Base-by-base conservation (phyloP, 805 yeast genomes). In the Yueomyces sinensis region DNA sequence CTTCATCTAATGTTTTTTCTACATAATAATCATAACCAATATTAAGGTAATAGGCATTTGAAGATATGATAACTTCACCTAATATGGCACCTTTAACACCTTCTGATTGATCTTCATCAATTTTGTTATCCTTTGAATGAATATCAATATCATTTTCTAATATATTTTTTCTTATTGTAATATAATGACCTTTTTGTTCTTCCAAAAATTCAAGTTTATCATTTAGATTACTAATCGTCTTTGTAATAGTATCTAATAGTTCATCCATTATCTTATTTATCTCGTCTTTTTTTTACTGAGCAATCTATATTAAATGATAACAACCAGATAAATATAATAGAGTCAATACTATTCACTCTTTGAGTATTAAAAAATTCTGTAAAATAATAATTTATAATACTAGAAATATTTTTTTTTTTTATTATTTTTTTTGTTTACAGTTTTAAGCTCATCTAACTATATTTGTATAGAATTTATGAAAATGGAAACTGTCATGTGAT, bases 11-110 rank as follows among this genome's bases (percentile, higher is more conserved):
- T 2, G 39, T 35, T 30, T 50, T 54, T 32, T 54, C 54, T 13
- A 56, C 43, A 37, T 43, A 57, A 31, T 52, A 54, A 19, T 57
- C 62, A 30, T 51, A 49, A 4, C 62, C 62, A 9, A 57, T 35
- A 37, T 46, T 50, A 31, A 47, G 32, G 27, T 41, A 56, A 3
- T 49, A 38, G 24, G 47, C 48, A 2, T 43, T 38, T 5, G 45
- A 32, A 4, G 54, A 42, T 2, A 55, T 43, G 13, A 54, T 41
- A 9, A 56, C 43, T 29, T 57, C 61, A 11, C 59, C 60, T 22
- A 50, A 41, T 5, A 54, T 43, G 27, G 41, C 24, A 4, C 58
- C 59, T 13, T 38, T 44, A 3, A 34, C 37, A 17, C 40, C 36
- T 4, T 37, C 39, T 3, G 22, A 37, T 14, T 37, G 45, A 16